Evolutionary conservation across 176 grass and related monocot species (phyloP).

Genomic region (Triticum aestivum): IWGSC_CS_RefSeq_v2.1 NC_057794.1:358918825-358919324

Average conservation of each 20-base stretch:
- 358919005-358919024: not conserved
- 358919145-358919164: constrained; percentile 21
- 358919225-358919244: not conserved
- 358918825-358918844: not conserved
- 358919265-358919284: not conserved
- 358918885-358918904: constrained; percentile 18
- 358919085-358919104: not conserved
- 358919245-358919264: constrained; percentile 10
- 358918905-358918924: constrained; percentile 6
- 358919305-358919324: not conserved
- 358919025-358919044: not conserved
- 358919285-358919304: not conserved
- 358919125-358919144: not conserved
- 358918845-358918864: constrained; percentile 11
- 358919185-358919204: constrained; percentile 35
- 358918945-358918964: not conserved
- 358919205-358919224: not conserved
- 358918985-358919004: not conserved
- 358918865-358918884: not conserved
- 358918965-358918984: not conserved
- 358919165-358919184: constrained; percentile 19
- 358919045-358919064: constrained; percentile 2
- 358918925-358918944: constrained; percentile 13
- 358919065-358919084: not conserved
- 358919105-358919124: not conserved